phyloP scores from a whole-genome alignment of 1,284 basidiomycete species.

The Sporisorium scitamineum region DNA sequence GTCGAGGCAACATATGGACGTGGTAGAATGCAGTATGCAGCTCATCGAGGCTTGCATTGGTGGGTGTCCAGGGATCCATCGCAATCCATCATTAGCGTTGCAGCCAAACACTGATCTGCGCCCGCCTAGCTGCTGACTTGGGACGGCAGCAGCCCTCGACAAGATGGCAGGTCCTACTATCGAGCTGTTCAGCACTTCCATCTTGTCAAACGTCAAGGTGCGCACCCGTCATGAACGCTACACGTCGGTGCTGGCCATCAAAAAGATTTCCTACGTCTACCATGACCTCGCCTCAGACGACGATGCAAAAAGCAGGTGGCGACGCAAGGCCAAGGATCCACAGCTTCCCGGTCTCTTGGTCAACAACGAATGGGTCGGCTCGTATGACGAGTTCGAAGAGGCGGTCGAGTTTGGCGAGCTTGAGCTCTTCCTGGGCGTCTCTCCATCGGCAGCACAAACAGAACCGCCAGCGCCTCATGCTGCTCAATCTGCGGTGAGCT shows the following conservation, averaged over 20 bases:
- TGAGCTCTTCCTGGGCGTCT: constrained; percentile 59
- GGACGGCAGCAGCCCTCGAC: constrained; percentile 8
- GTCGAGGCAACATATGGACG: not conserved
- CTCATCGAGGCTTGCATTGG: not conserved
- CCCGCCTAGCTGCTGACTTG: not conserved
- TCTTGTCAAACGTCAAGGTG: constrained; percentile 65
- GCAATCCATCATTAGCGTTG: not conserved
- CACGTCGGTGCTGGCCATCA: constrained; percentile 58
- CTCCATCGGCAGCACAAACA: constrained; percentile 8
- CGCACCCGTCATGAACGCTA: constrained; percentile 66
- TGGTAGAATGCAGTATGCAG: not conserved
- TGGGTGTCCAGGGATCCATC: not conserved
- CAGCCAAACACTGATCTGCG: not conserved
- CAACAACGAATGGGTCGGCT: constrained; percentile 68
- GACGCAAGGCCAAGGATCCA: constrained; percentile 62
- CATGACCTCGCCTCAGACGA: constrained; percentile 67
- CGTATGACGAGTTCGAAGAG: constrained; percentile 68
- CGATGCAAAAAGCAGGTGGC: constrained; percentile 66
- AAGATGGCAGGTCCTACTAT: constrained; percentile 48
- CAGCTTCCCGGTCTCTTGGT: constrained; percentile 66
- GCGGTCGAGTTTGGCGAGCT: constrained; percentile 68
- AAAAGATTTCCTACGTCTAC: constrained; percentile 66
- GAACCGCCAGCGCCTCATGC: constrained; percentile 32
- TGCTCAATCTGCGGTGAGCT: constrained; percentile 43
- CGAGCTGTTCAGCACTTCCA: constrained; percentile 69